Evolutionary conservation across 805 yeast genomes (phyloP).

Genomic region (Metschnikowia arizonensis): DNA sequence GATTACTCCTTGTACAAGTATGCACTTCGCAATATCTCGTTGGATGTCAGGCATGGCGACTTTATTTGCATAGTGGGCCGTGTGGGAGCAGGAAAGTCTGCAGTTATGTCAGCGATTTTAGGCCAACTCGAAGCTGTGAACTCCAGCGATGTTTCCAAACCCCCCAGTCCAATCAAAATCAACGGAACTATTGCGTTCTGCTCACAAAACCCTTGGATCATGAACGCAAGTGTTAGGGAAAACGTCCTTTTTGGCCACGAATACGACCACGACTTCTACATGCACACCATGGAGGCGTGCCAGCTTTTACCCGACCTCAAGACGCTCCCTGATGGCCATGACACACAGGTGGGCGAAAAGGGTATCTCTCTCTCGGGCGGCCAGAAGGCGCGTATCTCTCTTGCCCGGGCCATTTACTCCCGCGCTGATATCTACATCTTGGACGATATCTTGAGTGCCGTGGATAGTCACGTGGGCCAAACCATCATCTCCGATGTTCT

Average conservation of each 20-base stretch:
- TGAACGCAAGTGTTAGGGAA: constrained; percentile 38
- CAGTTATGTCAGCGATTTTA: constrained; percentile 13
- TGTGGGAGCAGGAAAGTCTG: constrained; percentile 18
- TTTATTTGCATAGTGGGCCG: constrained; percentile 17
- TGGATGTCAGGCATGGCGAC: constrained; percentile 12
- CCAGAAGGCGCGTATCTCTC: constrained; percentile 39
- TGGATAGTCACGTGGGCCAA: constrained; percentile 42
- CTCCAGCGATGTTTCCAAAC: not conserved
- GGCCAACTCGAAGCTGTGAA: constrained; percentile 18
- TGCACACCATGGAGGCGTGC: constrained; percentile 35
- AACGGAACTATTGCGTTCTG: constrained; percentile 38
- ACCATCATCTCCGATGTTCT: constrained; percentile 30
- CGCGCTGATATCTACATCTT: constrained; percentile 38
- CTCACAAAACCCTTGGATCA: constrained; percentile 40
- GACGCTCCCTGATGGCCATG: constrained; percentile 38
- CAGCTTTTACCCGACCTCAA: constrained; percentile 33
- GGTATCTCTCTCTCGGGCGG: constrained; percentile 43
- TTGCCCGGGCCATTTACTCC: constrained; percentile 41
- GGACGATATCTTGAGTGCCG: constrained; percentile 42
- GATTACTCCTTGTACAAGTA: constrained; percentile 25
- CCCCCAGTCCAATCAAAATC: constrained; percentile 17
- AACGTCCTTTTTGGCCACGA: constrained; percentile 37
- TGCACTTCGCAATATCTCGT: constrained; percentile 12
- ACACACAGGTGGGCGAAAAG: constrained; percentile 42
- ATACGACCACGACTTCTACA: constrained; percentile 29